Evolutionary conservation across 768 basidiomycete genomes (phyloP).

Genomic region (Rhodotorula babjevae): DNA sequence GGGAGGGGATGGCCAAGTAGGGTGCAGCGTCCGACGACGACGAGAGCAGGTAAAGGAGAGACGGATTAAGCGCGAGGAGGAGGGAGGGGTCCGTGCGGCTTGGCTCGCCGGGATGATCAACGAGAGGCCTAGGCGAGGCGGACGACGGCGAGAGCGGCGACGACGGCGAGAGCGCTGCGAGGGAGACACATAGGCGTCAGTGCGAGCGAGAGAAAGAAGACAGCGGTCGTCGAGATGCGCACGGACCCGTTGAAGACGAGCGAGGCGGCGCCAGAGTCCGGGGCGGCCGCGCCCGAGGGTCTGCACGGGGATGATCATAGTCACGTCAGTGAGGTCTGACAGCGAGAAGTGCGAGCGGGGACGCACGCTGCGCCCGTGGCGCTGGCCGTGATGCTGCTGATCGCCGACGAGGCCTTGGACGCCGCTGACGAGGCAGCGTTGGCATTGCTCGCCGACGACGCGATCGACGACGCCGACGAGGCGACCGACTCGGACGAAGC

Average conservation of each 20-base stretch:
- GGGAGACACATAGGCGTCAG: too few relatives aligned
- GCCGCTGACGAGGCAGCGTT: neutral
- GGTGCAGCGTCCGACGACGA: too few relatives aligned
- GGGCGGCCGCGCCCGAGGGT: neutral
- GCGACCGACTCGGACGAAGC: neutral
- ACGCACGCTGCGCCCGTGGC: neutral
- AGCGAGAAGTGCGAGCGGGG: too few relatives aligned
- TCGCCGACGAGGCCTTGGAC: neutral
- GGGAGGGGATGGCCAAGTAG: too few relatives aligned
- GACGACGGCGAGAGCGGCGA: neutral
- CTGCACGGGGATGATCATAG: neutral
- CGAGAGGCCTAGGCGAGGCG: neutral
- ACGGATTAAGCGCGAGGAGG: too few relatives aligned
- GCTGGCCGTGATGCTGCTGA: neutral
- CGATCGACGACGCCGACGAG: neutral
- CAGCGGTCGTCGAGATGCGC: too few relatives aligned
- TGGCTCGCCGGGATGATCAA: too few relatives aligned
- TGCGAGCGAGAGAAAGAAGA: neutral
- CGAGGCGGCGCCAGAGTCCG: neutral
- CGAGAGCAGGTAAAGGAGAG: too few relatives aligned
- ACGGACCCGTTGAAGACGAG: neutral
- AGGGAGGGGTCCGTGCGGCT: too few relatives aligned
- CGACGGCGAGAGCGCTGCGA: neutral
- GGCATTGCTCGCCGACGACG: neutral
- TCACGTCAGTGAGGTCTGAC: neutral